phyloP scores from a whole-genome alignment of 2,329 filamentous ascomycete species.

The Ophiostoma sp. region DNA sequence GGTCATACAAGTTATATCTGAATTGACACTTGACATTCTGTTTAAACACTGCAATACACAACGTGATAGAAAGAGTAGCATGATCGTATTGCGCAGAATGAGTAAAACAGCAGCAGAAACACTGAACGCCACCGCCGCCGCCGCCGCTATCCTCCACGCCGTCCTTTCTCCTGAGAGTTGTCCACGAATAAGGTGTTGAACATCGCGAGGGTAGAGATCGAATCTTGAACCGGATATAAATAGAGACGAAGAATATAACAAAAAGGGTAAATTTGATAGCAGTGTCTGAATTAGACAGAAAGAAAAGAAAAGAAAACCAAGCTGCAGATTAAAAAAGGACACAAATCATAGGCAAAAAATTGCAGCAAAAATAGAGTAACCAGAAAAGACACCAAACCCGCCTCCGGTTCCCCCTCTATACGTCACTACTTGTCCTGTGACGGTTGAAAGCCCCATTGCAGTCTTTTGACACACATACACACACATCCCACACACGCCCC shows the following conservation, averaged over 20 bases:
- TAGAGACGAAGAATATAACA: not conserved
- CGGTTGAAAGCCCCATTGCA: not conserved
- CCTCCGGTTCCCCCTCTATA: not conserved
- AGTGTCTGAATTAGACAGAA: not conserved
- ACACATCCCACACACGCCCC: not conserved
- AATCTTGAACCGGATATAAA: not conserved
- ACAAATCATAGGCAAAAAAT: not conserved
- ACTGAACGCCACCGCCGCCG: not conserved
- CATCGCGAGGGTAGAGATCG: not conserved
- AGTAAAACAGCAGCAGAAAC: not conserved
- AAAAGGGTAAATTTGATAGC: not conserved
- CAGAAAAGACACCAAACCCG: not conserved
- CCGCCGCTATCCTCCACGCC: not conserved
- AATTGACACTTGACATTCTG: not conserved
- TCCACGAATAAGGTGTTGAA: not conserved
- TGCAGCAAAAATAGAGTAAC: not conserved
- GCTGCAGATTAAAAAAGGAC: not conserved
- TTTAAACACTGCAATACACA: not conserved
- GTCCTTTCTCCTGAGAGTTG: not conserved
- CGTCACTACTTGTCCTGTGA: not conserved
- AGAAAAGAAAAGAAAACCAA: not conserved
- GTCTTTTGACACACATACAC: not conserved
- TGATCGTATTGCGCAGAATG: not conserved
- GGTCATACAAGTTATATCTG: not conserved
- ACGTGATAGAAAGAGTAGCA: not conserved